Base-by-base conservation (phyloP, 2,329 filamentous ascomycete species). In the Xylariaceae sp. region DNA sequence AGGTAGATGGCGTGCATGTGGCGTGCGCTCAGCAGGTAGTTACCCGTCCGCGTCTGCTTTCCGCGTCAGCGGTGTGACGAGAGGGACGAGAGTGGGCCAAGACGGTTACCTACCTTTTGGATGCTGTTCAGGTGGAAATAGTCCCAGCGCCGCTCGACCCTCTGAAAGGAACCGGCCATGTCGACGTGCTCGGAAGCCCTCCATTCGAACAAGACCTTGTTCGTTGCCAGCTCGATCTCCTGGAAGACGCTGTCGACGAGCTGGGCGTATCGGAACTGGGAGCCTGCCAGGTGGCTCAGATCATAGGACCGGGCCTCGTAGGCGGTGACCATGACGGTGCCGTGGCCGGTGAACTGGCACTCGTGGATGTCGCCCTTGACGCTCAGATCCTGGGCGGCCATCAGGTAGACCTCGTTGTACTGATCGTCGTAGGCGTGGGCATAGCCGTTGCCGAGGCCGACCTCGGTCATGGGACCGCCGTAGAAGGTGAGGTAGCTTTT, bases 401-500 rank as follows among this genome's bases (percentile, higher is more conserved):
- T 31, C 12, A 33, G 40, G 36, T 46, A 40, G 14, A 32, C 36
- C 31, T 42, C 40, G 15, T 35, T 34, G 26, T 47, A 47, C 12
- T 37, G 27, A 22, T 37, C 32, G 23, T 47, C 42, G 28, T 35
- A 44, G 12, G 40, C 41, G 16, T 42, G 41, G 7, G 41, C 41
- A 29, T 39, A 47, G 11, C 43, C 43, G n/a, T 43, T 35, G 3
- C 43, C 42, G 2, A 39, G 29, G 12, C 43, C 45, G 7, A 31
- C 28, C 15, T 32, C 36, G 6, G 37, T 33, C 31, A 42, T 40
- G 13, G 23, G 27, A 12, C 43, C 45, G 17, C 38, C 45, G 33
- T 43, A 47, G 23, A 47, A 47, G 10, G 45, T 47, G 32, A 47
- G 39, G 17, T 47, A 46, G 18, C 35, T 39, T 27, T 44, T 32